Base-by-base conservation (phyloP, 1,284 basidiomycete genomes). In the Phaffia rhodozyma region DNA sequence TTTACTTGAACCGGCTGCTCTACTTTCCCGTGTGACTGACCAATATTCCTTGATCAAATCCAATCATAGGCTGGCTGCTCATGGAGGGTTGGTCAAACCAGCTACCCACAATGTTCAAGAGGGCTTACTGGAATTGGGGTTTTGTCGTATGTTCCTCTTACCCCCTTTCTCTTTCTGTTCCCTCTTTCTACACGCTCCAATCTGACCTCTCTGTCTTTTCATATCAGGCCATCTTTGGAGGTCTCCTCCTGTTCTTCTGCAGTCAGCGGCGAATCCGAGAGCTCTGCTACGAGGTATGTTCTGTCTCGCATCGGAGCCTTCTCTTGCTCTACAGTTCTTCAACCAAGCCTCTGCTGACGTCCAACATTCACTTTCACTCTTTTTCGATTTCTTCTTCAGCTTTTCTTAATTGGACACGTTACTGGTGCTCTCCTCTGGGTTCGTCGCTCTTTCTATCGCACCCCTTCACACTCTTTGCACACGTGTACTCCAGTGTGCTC, bases 121-220 rank as follows among this genome's bases (percentile, higher is more conserved):
- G 69, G 25, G 50, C 66, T 0, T 74, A 73, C 68, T 69, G 72
- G 67, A 65, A 69, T 18, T 72, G 69, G 70, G 74, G 74, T 25
- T 63, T 69, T 48, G 68, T 68, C 0, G 71, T 66, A 21, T 25
- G 21, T 38, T 52, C 3, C 27, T 60, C 6, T 4, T 30, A 34
- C 20, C 34, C 4, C 13, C 29, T 21, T 53, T 53, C 51, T 25
- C 21, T 11, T n/a, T 30, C 51, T n/a, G 5, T 43, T 43, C 13
- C 13, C 5, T 43, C 7, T 43, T 43, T 16, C 7, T 43, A 16
- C 16, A 43, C 38, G 13, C 2, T 11, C 38, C 38, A 43, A 7
- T 11, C 38, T 43, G 38, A 43, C 38, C 38, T 43, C 38, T 43
- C 38, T 16, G 7, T 43, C 13, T 43, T 16, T 11, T 53, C 51